Conservation (phyloP, 768 basidiomycete species). For the Collybia mongolica region DNA sequence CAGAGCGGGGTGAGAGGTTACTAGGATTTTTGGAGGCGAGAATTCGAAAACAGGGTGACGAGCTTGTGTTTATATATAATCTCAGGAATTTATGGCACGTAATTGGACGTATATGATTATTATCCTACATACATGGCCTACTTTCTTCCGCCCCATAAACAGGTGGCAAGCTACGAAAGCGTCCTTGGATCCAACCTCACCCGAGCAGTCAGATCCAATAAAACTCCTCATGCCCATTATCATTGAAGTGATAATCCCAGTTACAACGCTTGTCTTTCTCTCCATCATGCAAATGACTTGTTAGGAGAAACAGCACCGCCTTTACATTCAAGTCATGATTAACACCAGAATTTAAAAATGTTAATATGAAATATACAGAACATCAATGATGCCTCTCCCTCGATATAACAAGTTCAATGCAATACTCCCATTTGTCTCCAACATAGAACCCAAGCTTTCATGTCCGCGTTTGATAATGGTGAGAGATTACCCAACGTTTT, state of each 20-base stretch:
- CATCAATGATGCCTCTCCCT: too few relatives aligned
- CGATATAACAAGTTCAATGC: too few relatives aligned
- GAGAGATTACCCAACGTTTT: background rate
- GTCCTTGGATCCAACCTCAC: slow-evolving; percentile 5
- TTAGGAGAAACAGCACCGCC: background rate
- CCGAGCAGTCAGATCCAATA: slow-evolving; percentile 3
- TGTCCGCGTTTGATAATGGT: background rate
- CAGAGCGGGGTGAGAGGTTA: slow-evolving; percentile 88
- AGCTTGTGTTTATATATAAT: too few relatives aligned
- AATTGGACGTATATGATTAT: too few relatives aligned
- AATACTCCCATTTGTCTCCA: background rate
- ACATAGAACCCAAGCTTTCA: background rate
- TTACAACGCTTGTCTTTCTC: slow-evolving; percentile 93
- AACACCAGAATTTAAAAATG: too few relatives aligned
- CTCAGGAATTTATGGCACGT: slow-evolving; percentile 94
- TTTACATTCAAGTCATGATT: too few relatives aligned
- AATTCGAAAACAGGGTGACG: slow-evolving; percentile 68
- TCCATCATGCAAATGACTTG: slow-evolving; percentile 76
- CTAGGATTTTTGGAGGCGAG: slow-evolving; percentile 94
- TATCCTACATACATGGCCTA: background rate
- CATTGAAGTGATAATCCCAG: slow-evolving; percentile 81
- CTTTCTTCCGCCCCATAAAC: background rate
- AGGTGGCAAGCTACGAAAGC: slow-evolving; percentile 99
- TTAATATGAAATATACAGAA: too few relatives aligned
- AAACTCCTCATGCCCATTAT: slow-evolving; percentile 85